These are phyloP conservation scores for Emergomyces orientalis DNA, from an alignment of 2,329 filamentous ascomycete genomes.

Conservation along the genomic window DNA sequence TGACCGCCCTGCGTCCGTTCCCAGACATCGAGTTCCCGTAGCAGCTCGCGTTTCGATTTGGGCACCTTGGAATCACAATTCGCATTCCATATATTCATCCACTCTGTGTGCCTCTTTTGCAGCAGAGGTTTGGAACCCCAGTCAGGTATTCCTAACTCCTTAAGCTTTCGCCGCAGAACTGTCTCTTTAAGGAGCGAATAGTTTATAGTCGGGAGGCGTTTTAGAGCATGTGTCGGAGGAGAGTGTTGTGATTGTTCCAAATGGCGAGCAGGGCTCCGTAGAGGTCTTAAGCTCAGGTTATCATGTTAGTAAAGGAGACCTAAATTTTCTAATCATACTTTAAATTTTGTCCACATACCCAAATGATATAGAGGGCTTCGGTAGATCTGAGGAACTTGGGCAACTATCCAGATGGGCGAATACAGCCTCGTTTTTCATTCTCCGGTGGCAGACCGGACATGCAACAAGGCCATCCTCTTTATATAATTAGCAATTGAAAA, in stretches of 20 bases:
- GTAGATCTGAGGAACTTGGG: slow-evolving; percentile 25
- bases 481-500: slow-evolving; percentile 7
- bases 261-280: not conserved
- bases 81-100: slow-evolving; percentile 92
- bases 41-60: slow-evolving; percentile 58
- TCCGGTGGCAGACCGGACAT: slow-evolving; percentile 70
- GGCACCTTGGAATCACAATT: slow-evolving; percentile 80
- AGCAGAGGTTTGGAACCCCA: slow-evolving; percentile 60
- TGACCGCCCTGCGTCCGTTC: slow-evolving; percentile 68
- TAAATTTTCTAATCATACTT: not conserved
- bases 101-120: slow-evolving; percentile 77
- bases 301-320: not conserved
- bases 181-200: slow-evolving; percentile 80
- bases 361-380: not conserved
- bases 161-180: slow-evolving; percentile 68
- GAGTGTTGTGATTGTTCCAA: not conserved
- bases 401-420: slow-evolving; percentile 71
- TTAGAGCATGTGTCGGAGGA: slow-evolving; percentile 29
- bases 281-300: not conserved
- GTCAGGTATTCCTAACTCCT: slow-evolving; percentile 67
- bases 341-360: not conserved
- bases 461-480: slow-evolving; percentile 64
- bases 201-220: slow-evolving; percentile 69
- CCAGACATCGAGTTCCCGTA: slow-evolving; percentile 76
- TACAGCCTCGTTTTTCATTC: slow-evolving; percentile 72